Percentiles rank a stretch among this genome's conserved stretches.
Conservation (phyloP, 192 early-diverging fungal species). For the Nowakowskiella sp. region DNA sequence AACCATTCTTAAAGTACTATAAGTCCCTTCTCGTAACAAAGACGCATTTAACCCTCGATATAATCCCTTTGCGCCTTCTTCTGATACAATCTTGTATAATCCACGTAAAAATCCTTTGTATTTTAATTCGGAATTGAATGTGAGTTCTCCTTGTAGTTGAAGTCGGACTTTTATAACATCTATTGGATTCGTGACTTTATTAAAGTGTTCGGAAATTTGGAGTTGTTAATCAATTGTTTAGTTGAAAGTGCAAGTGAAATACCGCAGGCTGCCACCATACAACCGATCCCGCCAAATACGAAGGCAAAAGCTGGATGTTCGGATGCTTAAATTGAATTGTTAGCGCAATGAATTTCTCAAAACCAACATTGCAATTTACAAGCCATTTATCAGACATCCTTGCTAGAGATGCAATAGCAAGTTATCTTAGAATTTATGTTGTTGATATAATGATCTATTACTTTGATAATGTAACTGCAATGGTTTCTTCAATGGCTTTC, state of each 20-base stretch:
- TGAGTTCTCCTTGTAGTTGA: slow-evolving; percentile 10
- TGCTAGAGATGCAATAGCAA: no score
- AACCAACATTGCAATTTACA: no score
- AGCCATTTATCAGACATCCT: no score
- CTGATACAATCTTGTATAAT: slow-evolving; percentile 1
- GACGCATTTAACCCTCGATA: slow-evolving; percentile 21
- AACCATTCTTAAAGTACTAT: slow-evolving; percentile 28
- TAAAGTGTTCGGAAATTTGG: no score
- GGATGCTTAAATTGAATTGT: no score
- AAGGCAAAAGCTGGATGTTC: no score
- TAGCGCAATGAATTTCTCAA: no score
- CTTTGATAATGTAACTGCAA: no score
- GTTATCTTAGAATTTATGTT: no score
- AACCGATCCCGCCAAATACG: slow-evolving; percentile 16
- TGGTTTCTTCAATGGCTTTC: no score
- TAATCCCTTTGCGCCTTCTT: slow-evolving; percentile 19
- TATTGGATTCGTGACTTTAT: slow-evolving; percentile 11
- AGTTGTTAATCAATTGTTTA: no score
- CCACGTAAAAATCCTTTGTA: slow-evolving; percentile 1
- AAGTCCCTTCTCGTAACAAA: slow-evolving; percentile 25
- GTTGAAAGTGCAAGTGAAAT: background rate
- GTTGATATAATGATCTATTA: no score
- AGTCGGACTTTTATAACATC: slow-evolving; percentile 17
- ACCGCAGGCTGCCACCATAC: slow-evolving; percentile 11
- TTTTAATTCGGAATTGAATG: background rate